Conservation (phyloP, 2,329 filamentous ascomycete species). For the Penicillium olsonii region DNA sequence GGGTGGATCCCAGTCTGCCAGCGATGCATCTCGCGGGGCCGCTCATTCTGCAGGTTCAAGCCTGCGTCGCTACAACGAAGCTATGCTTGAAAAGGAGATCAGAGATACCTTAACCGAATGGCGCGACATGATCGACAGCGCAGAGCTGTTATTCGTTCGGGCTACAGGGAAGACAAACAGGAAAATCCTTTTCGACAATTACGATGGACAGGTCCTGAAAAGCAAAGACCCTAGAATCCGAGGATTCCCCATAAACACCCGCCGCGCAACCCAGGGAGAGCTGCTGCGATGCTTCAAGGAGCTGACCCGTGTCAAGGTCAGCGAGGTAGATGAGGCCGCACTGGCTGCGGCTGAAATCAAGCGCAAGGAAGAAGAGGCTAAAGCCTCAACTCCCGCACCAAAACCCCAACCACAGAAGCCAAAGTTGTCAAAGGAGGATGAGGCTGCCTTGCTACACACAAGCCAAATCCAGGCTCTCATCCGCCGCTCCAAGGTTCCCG, state of each 20-base stretch:
- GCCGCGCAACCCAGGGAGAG: constrained; percentile 88
- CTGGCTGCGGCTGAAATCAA: constrained; percentile 56
- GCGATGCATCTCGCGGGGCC: constrained; percentile 88
- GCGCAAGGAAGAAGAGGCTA: constrained; percentile 42
- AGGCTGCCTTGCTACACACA: constrained; percentile 79
- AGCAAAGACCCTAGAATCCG: constrained; percentile 78
- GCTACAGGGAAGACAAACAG: constrained; percentile 86
- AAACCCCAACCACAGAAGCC: constrained; percentile 48
- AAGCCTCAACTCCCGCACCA: constrained; percentile 31
- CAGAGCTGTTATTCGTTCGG: constrained; percentile 83
- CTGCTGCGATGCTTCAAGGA: constrained; percentile 94
- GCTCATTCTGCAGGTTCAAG: constrained; percentile 92
- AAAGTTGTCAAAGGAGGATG: constrained; percentile 78
- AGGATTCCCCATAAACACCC: constrained; percentile 90
- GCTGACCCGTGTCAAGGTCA: constrained; percentile 84
- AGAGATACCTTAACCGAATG: constrained; percentile 78
- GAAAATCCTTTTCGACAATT: constrained; percentile 83
- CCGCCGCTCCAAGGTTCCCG: constrained; percentile 85
- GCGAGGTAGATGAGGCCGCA: constrained; percentile 70
- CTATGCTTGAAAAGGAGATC: constrained; percentile 85
- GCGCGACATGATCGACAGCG: constrained; percentile 80
- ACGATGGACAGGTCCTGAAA: constrained; percentile 81
- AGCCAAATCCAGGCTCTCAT: constrained; percentile 85
- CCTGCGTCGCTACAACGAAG: constrained; percentile 90
- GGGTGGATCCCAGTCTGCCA: constrained; percentile 90